Base-by-base conservation (phyloP, 73 alveolate genomes). In the Tetrahymena thermophila region DNA sequence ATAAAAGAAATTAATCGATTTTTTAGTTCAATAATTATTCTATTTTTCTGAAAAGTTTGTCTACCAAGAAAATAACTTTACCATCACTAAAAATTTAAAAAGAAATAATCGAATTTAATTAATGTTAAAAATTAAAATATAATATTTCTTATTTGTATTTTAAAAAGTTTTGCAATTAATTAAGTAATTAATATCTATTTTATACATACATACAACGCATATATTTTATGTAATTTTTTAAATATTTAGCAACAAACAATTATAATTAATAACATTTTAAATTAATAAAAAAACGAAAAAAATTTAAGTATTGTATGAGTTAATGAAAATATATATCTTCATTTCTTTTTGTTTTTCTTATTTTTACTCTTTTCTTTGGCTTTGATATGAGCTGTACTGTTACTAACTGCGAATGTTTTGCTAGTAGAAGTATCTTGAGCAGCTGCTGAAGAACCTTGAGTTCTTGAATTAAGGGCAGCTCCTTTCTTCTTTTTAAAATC, bases 401-500 rank as follows among this genome's bases (percentile, higher is more conserved):
- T 71, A 19, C 89, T 71, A 23, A 71, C 89, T 71, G 89, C 89
- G 31, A 71, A 71, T 71, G 89, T 71, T 71, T 71, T 71, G 89
- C 89, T 71, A 31, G 89, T 71, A n/a, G 89, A 71, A 35, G 97
- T 95, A 56, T 95, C 97, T 43, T 85, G 83, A 25, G 95, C 97
- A 43, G 97, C 97, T 31, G 83, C 94, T 4, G 95, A 94, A 38
- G 95, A 50, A 50, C 97, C 97, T 89, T 95, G 56, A 35, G 97
- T 95, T 95, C 97, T 95, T 13, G 94, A 43, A 21, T 89, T 89
- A 34, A 95, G 84, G 37, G 40, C 89, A 28, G 89, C 89, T 40
- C 93, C 43, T 93, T 89, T 95, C 95, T 95, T 95, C 95, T 96
- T 97, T 96, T 96, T 97, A 96, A 55, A 97, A n/a, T 97, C 94